Evolutionary conservation across 495 filamentous ascomycete genomes (phyloP).

Genomic region (Bathelium albidoporum): DNA sequence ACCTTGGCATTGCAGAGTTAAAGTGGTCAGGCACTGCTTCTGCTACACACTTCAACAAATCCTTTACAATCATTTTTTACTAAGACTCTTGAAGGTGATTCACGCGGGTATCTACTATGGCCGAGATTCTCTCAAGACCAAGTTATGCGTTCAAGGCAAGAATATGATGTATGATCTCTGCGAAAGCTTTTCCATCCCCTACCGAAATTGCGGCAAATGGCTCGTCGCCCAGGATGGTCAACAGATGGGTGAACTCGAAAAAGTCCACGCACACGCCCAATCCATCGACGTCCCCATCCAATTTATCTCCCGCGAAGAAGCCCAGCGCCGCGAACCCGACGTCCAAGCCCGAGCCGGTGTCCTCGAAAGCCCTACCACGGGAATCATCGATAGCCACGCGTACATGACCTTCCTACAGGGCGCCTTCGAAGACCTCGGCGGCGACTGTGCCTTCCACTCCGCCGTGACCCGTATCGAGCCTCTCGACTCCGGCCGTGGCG

Average conservation of each 20-base stretch:
- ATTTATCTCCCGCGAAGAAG: constrained; percentile 54
- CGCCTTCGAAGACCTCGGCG: constrained; percentile 65
- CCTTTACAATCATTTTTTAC: too few relatives aligned
- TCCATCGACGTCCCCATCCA: constrained; percentile 61
- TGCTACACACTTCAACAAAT: not conserved
- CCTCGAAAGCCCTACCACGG: constrained; percentile 72
- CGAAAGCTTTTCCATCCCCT: constrained; percentile 50
- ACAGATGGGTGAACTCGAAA: constrained; percentile 56
- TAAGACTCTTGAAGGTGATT: constrained; percentile 53
- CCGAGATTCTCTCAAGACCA: constrained; percentile 62
- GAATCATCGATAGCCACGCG: constrained; percentile 80
- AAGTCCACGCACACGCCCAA: constrained; percentile 55
- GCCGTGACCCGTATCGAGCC: constrained; percentile 50
- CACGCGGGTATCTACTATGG: constrained; percentile 95
- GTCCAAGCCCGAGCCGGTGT: constrained; percentile 61
- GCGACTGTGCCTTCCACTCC: constrained; percentile 57
- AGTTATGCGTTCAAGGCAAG: constrained; percentile 68
- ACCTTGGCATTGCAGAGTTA: too few relatives aligned
- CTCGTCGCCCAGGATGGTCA: constrained; percentile 72
- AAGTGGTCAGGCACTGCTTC: too few relatives aligned
- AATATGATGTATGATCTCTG: constrained; percentile 73
- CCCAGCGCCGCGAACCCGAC: constrained; percentile 55
- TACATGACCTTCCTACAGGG: constrained; percentile 74
- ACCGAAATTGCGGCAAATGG: constrained; percentile 81
- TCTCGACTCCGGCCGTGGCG: constrained; percentile 35